Percentiles rank a stretch among this genome's conserved stretches.
These are phyloP conservation scores for Oxyria digyna DNA, from an alignment of 148 eudicot genomes.

Conservation along the genomic window DNA sequence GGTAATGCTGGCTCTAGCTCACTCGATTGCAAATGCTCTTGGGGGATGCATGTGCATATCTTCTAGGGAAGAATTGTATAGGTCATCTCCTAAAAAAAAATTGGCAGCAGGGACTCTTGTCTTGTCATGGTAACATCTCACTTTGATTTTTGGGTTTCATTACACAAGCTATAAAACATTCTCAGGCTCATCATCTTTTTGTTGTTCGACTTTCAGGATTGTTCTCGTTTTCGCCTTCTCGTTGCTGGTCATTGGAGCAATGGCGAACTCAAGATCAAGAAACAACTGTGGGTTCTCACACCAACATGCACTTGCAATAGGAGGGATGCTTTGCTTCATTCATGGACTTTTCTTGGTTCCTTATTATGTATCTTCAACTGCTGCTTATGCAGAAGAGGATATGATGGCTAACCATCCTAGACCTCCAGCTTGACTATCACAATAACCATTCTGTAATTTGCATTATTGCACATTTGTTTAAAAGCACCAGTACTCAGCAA, in stretches of 20 bases:
- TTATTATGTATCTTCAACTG: conserved; percentile 36
- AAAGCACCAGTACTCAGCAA: neutral
- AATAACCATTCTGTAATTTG: neutral
- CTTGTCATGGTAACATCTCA: conserved; percentile 45
- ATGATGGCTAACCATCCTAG: conserved; percentile 14
- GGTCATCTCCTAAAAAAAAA: conserved; percentile 54
- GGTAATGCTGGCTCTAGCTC: conserved; percentile 53
- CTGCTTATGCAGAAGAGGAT: conserved; percentile 19
- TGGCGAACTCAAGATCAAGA: conserved; percentile 37
- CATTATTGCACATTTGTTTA: neutral
- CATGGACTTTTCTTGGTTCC: conserved; percentile 40
- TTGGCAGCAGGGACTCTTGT: conserved; percentile 57
- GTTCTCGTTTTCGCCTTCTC: conserved; percentile 50
- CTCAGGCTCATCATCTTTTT: neutral
- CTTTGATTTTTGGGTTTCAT: neutral
- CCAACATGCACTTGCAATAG: conserved; percentile 31
- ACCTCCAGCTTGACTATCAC: neutral
- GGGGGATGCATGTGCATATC: conserved; percentile 68
- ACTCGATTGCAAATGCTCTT: conserved; percentile 45
- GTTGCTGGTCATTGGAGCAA: conserved; percentile 31
- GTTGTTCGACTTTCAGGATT: conserved; percentile 23
- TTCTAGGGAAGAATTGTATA: conserved; percentile 46
- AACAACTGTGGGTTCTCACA: conserved; percentile 37
- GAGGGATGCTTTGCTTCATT: conserved; percentile 49
- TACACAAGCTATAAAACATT: no score